These are phyloP conservation scores for Schizophyllum commune DNA, from an alignment of 1,284 basidiomycete species.

Conservation along the genomic window DNA sequence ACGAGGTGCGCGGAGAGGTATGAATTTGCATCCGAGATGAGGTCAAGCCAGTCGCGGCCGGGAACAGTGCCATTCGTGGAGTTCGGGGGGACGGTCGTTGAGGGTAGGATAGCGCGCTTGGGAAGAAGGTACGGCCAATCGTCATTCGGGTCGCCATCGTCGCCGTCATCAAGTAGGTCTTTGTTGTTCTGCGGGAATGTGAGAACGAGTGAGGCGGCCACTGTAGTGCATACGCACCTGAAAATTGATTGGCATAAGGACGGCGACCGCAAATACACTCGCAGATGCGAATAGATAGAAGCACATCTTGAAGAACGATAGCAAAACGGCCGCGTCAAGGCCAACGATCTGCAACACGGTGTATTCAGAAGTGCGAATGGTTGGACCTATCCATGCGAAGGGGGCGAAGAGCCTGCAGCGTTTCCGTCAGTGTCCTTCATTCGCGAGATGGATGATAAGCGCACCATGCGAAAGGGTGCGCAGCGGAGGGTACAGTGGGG, in stretches of 20 bases:
- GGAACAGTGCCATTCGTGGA: slow-evolving; percentile 25
- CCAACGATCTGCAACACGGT: slow-evolving; percentile 96
- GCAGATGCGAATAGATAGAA: slow-evolving; percentile 88
- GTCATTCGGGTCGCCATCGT: slow-evolving; percentile 34
- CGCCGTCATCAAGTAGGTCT: slow-evolving; percentile 58
- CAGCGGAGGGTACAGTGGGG: slow-evolving; percentile 56
- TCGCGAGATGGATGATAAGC: background rate
- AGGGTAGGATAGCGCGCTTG: slow-evolving; percentile 6
- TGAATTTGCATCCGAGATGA: slow-evolving; percentile 80
- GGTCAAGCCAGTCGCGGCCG: slow-evolving; percentile 67
- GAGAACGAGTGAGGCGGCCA: background rate
- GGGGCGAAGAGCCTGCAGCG: background rate
- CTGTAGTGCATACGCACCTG: slow-evolving; percentile 44
- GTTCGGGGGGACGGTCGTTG: slow-evolving; percentile 18
- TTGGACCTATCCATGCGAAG: slow-evolving; percentile 95
- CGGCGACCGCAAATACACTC: slow-evolving; percentile 69
- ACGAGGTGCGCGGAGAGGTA: slow-evolving; percentile 84
- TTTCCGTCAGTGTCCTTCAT: background rate
- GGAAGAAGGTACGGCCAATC: slow-evolving; percentile 13
- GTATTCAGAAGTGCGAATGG: slow-evolving; percentile 84
- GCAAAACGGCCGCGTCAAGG: slow-evolving; percentile 89
- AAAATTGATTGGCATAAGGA: slow-evolving; percentile 89
- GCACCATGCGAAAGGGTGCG: background rate
- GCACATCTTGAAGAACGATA: slow-evolving; percentile 93
- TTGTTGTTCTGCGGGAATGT: slow-evolving; percentile 35